Evolutionary conservation across 805 yeast species (phyloP).

Genomic region (Kuraishia cidri): DNA sequence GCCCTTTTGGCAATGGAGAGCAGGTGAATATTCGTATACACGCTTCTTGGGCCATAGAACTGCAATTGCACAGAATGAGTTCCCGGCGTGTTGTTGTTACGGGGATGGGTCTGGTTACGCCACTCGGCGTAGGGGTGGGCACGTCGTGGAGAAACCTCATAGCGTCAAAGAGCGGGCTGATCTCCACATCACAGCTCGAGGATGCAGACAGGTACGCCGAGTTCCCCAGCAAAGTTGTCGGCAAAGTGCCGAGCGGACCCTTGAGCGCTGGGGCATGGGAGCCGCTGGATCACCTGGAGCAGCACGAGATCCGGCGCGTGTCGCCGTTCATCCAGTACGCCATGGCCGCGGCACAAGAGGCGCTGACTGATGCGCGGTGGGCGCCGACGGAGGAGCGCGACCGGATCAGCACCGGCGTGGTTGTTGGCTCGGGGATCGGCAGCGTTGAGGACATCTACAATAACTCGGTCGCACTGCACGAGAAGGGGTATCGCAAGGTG

Average conservation of each 20-base stretch:
- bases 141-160: slow-evolving; percentile 47
- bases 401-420: slow-evolving; percentile 49
- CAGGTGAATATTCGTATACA: no score
- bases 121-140: slow-evolving; percentile 66
- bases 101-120: slow-evolving; percentile 82
- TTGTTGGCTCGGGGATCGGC: slow-evolving; percentile 93
- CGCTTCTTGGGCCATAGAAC: no score
- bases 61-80: no score
- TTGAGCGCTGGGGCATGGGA: slow-evolving; percentile 40
- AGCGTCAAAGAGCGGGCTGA: slow-evolving; percentile 45
- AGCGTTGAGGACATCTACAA: slow-evolving; percentile 67
- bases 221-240: slow-evolving; percentile 70
- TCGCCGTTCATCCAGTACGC: slow-evolving; percentile 77
- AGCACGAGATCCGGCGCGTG: slow-evolving; percentile 45
- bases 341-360: slow-evolving; percentile 67
- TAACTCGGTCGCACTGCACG: slow-evolving; percentile 42
- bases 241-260: slow-evolving; percentile 53
- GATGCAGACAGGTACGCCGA: slow-evolving; percentile 35
- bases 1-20: no score
- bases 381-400: slow-evolving; percentile 25
- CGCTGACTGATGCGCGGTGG: slow-evolving; percentile 61
- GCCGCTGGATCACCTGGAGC: slow-evolving; percentile 36
- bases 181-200: slow-evolving; percentile 38
- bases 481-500: slow-evolving; percentile 54
- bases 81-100: slow-evolving; percentile 87